Conservation (phyloP, 2,329 filamentous ascomycete species). For the Ascomycota sp. region DNA sequence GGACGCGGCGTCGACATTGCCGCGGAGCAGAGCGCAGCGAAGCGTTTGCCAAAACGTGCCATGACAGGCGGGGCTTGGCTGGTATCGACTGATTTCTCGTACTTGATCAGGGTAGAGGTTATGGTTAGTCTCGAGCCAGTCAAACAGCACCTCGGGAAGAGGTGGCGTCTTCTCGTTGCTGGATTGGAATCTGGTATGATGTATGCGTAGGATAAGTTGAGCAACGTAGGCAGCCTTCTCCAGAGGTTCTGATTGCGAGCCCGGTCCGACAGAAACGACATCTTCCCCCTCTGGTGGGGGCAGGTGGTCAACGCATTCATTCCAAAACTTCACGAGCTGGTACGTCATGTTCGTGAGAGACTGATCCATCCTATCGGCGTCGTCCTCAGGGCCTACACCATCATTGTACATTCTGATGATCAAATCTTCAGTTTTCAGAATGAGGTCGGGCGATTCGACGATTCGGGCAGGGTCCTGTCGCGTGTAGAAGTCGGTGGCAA, state of each 20-base stretch:
- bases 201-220: conserved; percentile 53
- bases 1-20: conserved; percentile 45
- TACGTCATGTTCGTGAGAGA: conserved; percentile 30
- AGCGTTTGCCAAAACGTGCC: conserved; percentile 67
- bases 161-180: conserved; percentile 23
- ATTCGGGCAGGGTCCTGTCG: conserved; percentile 34
- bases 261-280: conserved; percentile 40
- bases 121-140: conserved; percentile 62
- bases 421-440: conserved; percentile 53
- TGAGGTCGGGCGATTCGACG: conserved; percentile 45
- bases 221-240: conserved; percentile 63
- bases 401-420: conserved; percentile 42
- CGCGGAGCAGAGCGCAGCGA: conserved; percentile 52
- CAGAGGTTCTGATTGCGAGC: conserved; percentile 36
- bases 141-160: conserved; percentile 55
- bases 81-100: conserved; percentile 36
- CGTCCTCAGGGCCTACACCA: conserved; percentile 31
- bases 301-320: conserved; percentile 25
- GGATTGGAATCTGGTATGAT: conserved; percentile 35
- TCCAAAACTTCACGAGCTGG: conserved; percentile 32
- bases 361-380: conserved; percentile 31
- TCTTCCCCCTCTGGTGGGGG: conserved; percentile 29
- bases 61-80: conserved; percentile 55
- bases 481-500: conserved; percentile 47
- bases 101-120: conserved; percentile 47